phyloP scores from a whole-genome alignment of 2,329 filamentous ascomycete species.

The Mycosphaerella arachidis region DNA sequence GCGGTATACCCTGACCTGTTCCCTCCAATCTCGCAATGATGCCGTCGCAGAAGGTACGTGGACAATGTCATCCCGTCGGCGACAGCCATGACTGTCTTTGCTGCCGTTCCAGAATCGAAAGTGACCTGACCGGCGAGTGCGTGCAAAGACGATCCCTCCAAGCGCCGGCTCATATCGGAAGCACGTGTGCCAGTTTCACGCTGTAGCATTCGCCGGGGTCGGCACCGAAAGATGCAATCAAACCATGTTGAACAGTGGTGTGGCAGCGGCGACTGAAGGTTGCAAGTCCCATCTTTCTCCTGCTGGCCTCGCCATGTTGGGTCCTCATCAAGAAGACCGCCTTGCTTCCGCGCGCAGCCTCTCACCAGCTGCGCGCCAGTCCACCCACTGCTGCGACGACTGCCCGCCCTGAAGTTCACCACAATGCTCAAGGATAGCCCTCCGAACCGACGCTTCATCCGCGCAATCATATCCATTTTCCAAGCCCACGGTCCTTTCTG shows the following conservation, averaged over 20 bases:
- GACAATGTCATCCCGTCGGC: no score
- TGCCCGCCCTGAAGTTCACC: not conserved
- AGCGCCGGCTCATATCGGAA: not conserved
- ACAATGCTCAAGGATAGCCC: slow-evolving; percentile 24
- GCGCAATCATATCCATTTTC: slow-evolving; percentile 17
- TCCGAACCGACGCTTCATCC: slow-evolving; percentile 20
- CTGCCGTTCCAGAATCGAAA: no score
- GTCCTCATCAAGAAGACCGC: not conserved
- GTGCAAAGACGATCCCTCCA: no score
- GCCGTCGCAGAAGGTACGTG: no score
- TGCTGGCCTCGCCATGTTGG: not conserved
- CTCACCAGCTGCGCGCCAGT: not conserved
- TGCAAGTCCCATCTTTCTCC: not conserved
- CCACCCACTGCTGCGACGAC: not conserved
- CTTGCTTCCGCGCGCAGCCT: not conserved
- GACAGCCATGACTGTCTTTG: no score
- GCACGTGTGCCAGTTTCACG: not conserved
- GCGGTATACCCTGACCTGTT: no score
- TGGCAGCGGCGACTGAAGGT: not conserved
- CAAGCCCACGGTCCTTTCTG: slow-evolving; percentile 21
- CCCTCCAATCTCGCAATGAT: no score
- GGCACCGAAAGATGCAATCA: not conserved
- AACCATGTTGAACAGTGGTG: not conserved
- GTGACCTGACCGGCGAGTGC: no score
- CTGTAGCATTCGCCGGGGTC: not conserved